A percentile compares a stretch with the other conserved stretches of the same genome.
Conservation (phyloP, 331 rosid species). For the Acacia concinna region DNA sequence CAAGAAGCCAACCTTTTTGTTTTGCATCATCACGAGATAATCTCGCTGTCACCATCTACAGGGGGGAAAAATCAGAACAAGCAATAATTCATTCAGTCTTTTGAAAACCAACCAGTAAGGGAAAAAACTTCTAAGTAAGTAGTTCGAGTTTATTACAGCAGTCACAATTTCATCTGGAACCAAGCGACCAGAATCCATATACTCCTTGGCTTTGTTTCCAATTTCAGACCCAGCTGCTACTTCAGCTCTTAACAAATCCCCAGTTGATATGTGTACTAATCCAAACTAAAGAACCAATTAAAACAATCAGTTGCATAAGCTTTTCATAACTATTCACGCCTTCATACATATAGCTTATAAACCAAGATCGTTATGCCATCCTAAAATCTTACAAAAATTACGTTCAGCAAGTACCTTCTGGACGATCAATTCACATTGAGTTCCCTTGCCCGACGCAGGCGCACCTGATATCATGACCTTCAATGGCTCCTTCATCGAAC, state of each 20-base stretch:
- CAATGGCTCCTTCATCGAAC: conserved; percentile 63
- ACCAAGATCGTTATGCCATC: background rate
- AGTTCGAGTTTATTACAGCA: conserved; percentile 46
- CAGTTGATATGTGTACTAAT: conserved; percentile 92
- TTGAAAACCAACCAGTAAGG: conserved; percentile 3
- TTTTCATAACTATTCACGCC: background rate
- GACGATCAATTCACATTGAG: conserved; percentile 89
- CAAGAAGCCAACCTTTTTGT: conserved; percentile 95
- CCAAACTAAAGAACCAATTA: conserved; percentile 67
- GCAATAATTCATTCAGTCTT: conserved; percentile 4
- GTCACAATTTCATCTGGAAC: conserved; percentile 97
- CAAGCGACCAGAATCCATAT: conserved; percentile 78
- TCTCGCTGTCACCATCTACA: conserved; percentile 80
- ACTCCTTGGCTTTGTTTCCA: conserved; percentile 89
- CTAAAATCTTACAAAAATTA: background rate
- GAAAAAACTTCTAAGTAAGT: background rate
- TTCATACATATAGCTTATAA: background rate
- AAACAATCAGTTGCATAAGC: conserved; percentile 21
- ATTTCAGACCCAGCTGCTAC: conserved; percentile 81
- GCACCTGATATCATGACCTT: conserved; percentile 97
- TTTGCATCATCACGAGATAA: conserved; percentile 67
- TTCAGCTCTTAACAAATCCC: conserved; percentile 88
- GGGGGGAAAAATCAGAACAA: background rate
- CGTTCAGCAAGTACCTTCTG: conserved; percentile 46
- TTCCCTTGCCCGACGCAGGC: conserved; percentile 96